phyloP scores from a whole-genome alignment of 257 asterid species.

The Mentha longifolia region DNA sequence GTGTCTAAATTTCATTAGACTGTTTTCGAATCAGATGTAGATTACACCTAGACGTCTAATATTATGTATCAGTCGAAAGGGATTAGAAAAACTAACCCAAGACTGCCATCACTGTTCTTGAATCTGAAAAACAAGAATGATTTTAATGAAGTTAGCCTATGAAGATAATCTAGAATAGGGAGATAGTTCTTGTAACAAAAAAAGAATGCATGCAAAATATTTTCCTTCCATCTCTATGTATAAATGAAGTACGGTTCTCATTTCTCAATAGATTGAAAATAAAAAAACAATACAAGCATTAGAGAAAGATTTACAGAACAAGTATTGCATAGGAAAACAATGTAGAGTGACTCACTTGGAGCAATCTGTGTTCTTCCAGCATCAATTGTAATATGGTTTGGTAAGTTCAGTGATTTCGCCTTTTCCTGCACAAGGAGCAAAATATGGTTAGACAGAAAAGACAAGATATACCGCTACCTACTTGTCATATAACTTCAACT shows the following conservation, averaged over 20 bases:
- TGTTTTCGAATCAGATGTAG: not conserved
- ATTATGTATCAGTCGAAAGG: constrained; percentile 9
- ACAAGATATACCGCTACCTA: not conserved
- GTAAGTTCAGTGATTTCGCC: constrained; percentile 77
- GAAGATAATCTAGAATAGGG: constrained; percentile 2
- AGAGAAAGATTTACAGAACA: constrained; percentile 9
- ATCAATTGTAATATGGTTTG: constrained; percentile 84
- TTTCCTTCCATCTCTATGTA: not conserved
- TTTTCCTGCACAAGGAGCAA: constrained; percentile 57
- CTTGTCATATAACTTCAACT: constrained; percentile 18
- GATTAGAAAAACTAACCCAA: constrained; percentile 56
- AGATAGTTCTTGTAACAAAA: not conserved
- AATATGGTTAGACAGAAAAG: constrained; percentile 8
- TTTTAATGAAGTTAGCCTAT: constrained; percentile 30
- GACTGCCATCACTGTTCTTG: constrained; percentile 97
- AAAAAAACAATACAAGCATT: not conserved
- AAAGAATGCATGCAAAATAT: not conserved
- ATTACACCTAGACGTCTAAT: not conserved
- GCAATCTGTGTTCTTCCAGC: constrained; percentile 99
- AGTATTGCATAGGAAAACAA: constrained; percentile 17
- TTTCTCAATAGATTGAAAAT: not conserved
- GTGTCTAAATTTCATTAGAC: not conserved
- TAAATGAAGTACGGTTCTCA: not conserved
- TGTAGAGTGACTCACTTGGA: constrained; percentile 69
- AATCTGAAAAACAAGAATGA: constrained; percentile 59